phyloP scores from a whole-genome alignment of 2,329 filamentous ascomycete genomes.

The Helminthosporium solani region DNA sequence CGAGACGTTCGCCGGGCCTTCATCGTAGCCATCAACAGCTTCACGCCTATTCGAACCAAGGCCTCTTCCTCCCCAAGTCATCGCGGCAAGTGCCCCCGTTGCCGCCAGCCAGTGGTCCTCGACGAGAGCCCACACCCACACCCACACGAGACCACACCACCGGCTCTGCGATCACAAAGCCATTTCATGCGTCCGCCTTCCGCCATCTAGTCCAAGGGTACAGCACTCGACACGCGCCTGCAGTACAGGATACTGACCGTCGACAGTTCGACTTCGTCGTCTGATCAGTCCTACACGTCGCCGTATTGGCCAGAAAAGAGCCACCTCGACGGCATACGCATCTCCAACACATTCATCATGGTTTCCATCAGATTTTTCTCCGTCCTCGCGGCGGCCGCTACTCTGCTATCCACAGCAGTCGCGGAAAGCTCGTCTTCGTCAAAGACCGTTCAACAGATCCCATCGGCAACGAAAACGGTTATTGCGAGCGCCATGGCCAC shows the following conservation, averaged over 20 bases:
- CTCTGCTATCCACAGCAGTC: constrained; percentile 31
- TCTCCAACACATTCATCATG: constrained; percentile 27
- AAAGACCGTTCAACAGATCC: constrained; percentile 20
- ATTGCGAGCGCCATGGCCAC: constrained; percentile 28
- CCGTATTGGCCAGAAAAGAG: constrained; percentile 4
- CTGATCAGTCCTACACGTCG: constrained; percentile 19
- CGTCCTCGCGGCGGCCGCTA: constrained; percentile 34
- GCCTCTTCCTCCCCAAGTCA: neutral
- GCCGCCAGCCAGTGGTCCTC: constrained; percentile 7
- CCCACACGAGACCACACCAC: constrained; percentile 3
- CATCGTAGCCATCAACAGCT: constrained; percentile 18
- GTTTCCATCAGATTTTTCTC: constrained; percentile 33
- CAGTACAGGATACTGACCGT: constrained; percentile 19
- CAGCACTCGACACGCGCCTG: constrained; percentile 10
- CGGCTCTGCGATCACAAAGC: constrained; percentile 9
- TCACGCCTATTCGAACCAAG: too few relatives aligned
- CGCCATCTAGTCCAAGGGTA: constrained; percentile 27
- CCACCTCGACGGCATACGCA: constrained; percentile 7
- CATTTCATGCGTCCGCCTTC: constrained; percentile 26
- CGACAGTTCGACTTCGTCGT: constrained; percentile 23
- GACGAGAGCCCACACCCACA: constrained; percentile 1
- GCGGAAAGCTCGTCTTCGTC: constrained; percentile 19
- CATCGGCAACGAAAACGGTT: constrained; percentile 34
- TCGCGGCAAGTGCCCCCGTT: constrained; percentile 1
- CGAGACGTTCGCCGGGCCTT: constrained; percentile 30